Base-by-base conservation (phyloP, 1,139 yeast genomes). In the Blastobotrys elegans region DNA sequence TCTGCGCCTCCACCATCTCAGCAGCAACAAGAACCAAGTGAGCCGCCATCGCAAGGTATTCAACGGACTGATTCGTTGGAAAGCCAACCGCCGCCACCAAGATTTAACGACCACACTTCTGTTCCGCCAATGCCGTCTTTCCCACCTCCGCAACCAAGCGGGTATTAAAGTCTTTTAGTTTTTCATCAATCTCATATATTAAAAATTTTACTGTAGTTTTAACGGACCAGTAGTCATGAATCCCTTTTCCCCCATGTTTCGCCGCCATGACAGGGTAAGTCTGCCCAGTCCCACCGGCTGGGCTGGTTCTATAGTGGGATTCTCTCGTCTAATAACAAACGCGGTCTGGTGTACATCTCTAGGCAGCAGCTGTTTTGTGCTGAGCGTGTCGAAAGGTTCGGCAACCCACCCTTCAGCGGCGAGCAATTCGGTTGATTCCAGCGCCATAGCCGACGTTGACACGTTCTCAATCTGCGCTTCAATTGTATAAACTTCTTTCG, bases 391-490 rank as follows among this genome's bases (percentile, higher is more conserved):
- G 30, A 53, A 47, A 13, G 56, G 42, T 16, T 54, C 52, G 4
- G 58, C 50, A 4, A 47, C 34, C 65, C 67, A 65, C 4, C 63
- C 63, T 7, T 56, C 51, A 1, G 56, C 55, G 5, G 67, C 57
- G 18, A 61, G 43, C 29, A 66, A 50, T 22, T 60, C 57, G 32
- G 61, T 56, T 17, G 65, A 57, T 48, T 64, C 68, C 29, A 67
- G 53, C 4, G 61, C 55, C 52, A 67, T 46, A 16, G 60, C 51
- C 5, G 59, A 40, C 24, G 57, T 61, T 2, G 68, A 58, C 14
- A 62, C 48, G 48, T 67, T 67, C 45, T 67, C 70, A 2, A 67
- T 56, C 49, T 67, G 68, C 2, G 68, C 63, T 52, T 67, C 69
- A 5, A 66, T 49, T 1, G 64, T 54, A 18, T 50, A 44, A 4